These are phyloP conservation scores for Pinus taeda DNA, from an alignment of 75 land plant species.

Conservation along the genomic window DNA sequence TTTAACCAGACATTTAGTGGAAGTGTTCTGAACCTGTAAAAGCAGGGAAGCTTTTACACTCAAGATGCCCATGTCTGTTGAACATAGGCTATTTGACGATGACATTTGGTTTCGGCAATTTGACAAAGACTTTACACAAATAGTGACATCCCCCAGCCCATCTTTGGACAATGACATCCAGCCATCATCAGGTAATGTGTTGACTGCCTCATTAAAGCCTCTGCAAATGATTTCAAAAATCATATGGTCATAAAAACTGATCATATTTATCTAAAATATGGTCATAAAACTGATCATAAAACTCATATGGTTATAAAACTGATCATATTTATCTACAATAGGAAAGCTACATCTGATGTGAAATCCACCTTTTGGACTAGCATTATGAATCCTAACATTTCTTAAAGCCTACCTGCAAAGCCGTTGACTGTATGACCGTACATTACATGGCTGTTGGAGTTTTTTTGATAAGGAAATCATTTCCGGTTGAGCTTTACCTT, in stretches of 20 bases:
- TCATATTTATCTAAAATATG: constrained; percentile 2
- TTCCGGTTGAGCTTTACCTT: constrained; percentile 10
- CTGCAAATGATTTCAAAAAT: constrained; percentile 15
- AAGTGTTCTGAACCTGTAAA: constrained; percentile 26
- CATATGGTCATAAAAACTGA: background rate
- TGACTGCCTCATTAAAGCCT: constrained; percentile 45
- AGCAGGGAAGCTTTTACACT: constrained; percentile 52
- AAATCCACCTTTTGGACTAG: background rate
- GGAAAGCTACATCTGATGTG: background rate
- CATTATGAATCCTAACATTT: background rate
- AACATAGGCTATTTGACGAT: constrained; percentile 18
- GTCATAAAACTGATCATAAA: constrained; percentile 1
- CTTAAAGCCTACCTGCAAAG: constrained; percentile 26
- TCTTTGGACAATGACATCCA: constrained; percentile 31
- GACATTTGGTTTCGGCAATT: constrained; percentile 19
- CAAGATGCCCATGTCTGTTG: constrained; percentile 34
- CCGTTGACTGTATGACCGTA: constrained; percentile 25
- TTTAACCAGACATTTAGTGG: background rate
- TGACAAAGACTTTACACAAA: constrained; percentile 29
- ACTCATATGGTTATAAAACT: constrained; percentile 5
- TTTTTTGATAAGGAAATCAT: constrained; percentile 14
- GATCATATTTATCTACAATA: constrained; percentile 2
- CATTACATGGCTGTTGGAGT: constrained; percentile 4
- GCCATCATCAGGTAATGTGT: constrained; percentile 42
- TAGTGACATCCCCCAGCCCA: constrained; percentile 41